These are phyloP conservation scores for Ulvella scutata DNA, from an alignment of 139 green algal species.

Conservation along the genomic window DNA sequence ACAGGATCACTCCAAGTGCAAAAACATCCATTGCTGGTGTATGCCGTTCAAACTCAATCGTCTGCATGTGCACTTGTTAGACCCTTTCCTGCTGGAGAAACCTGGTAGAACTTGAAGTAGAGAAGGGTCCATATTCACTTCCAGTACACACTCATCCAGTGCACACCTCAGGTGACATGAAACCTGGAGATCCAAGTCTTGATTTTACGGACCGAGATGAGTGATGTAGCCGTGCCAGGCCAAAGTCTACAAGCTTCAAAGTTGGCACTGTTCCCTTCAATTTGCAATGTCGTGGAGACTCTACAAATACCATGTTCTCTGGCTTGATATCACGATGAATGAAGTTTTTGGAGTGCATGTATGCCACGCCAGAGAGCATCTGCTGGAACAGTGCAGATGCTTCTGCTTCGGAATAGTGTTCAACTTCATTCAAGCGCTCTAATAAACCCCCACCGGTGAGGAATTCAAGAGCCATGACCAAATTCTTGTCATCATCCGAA, in stretches of 20 bases:
- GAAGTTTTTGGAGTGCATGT: constrained; percentile 32
- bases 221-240: constrained; percentile 20
- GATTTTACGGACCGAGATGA: not conserved
- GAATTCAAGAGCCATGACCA: constrained; percentile 28
- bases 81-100: too few relatives aligned
- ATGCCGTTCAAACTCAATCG: not conserved
- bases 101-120: not conserved
- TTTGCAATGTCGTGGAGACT: constrained; percentile 10
- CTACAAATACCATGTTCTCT: constrained; percentile 27
- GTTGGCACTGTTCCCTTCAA: constrained; percentile 3
- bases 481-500: not conserved
- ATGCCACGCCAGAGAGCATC: constrained; percentile 18
- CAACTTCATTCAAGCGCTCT: constrained; percentile 21
- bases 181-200: constrained; percentile 27
- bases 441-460: constrained; percentile 27
- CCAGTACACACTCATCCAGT: not conserved
- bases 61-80: not conserved
- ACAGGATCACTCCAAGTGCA: constrained; percentile 28
- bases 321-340: constrained; percentile 31
- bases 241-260: constrained; percentile 36
- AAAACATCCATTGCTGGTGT: constrained; percentile 22
- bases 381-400: constrained; percentile 23
- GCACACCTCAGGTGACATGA: constrained; percentile 28
- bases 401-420: constrained; percentile 21
- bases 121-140: not conserved